phyloP scores from a whole-genome alignment of 768 basidiomycete species.

The Boletales sp. region DNA sequence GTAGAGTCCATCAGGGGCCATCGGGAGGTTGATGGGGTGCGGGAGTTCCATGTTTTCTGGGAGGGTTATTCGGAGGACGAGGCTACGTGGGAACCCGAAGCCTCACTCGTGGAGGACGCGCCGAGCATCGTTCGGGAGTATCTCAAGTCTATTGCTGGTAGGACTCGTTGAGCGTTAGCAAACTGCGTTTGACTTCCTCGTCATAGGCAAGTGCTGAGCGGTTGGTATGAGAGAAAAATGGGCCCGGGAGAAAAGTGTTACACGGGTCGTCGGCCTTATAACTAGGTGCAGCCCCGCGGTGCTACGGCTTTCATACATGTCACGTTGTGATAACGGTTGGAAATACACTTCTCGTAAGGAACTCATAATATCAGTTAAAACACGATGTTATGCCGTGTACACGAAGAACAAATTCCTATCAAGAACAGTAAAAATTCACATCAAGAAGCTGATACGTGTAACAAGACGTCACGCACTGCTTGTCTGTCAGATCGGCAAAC shows the following conservation, averaged over 20 bases:
- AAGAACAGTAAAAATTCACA: background rate
- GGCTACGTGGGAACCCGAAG: slow-evolving; percentile 59
- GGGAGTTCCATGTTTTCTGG: slow-evolving; percentile 53
- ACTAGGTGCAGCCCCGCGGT: slow-evolving; percentile 1
- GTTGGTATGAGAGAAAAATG: background rate
- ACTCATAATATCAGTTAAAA: background rate
- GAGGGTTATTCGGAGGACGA: slow-evolving; percentile 47
- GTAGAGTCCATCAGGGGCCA: slow-evolving; percentile 39
- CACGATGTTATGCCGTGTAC: slow-evolving; percentile 43
- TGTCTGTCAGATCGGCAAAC: slow-evolving; percentile 62
- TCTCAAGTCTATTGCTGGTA: slow-evolving; percentile 15
- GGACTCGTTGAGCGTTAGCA: background rate
- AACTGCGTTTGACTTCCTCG: background rate
- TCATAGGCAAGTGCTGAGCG: slow-evolving; percentile 4
- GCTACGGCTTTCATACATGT: background rate
- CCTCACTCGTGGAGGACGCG: slow-evolving; percentile 45
- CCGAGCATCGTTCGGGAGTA: slow-evolving; percentile 44
- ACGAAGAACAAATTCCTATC: slow-evolving; percentile 57
- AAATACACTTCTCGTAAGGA: no score
- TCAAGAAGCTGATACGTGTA: background rate
- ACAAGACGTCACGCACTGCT: slow-evolving; percentile 41
- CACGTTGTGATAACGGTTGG: slow-evolving; percentile 5
- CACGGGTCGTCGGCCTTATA: slow-evolving; percentile 6
- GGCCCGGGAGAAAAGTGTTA: slow-evolving; percentile 8
- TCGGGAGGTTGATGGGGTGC: slow-evolving; percentile 32